A percentile compares a stretch with the other conserved stretches of the same genome.
phyloP scores from a whole-genome alignment of 163 green algal genomes.

The Chlorella variabilis region DNA sequence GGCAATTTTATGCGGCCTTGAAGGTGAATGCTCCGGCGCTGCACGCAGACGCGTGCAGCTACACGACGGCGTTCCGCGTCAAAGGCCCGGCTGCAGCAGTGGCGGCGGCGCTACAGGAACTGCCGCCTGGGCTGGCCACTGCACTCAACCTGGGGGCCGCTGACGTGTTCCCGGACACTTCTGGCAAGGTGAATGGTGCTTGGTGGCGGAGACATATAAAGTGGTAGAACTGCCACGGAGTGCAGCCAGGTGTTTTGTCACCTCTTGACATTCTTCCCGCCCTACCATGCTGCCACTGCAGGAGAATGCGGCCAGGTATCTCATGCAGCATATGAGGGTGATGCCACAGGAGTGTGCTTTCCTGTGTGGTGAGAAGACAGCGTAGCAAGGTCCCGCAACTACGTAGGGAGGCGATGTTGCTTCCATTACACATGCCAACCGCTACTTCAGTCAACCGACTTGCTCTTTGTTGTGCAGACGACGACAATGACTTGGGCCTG shows the following conservation, averaged over 20 bases:
- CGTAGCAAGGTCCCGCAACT: too few species aligned
- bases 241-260: too few species aligned
- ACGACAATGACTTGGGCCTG: conserved; percentile 90
- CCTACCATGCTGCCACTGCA: conserved; percentile 8
- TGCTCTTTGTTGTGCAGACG: conserved; percentile 58
- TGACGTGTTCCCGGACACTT: conserved; percentile 82
- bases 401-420: too few species aligned
- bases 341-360: conserved; percentile 52
- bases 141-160: conserved; percentile 77
- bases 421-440: too few species aligned
- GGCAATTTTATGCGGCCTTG: conserved; percentile 74
- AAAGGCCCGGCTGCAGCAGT: conserved; percentile 5
- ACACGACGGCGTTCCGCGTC: conserved; percentile 76
- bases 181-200: conserved; percentile 66
- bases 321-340: conserved; percentile 66
- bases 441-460: too few species aligned
- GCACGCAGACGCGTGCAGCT: conserved; percentile 68
- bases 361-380: conserved; percentile 74
- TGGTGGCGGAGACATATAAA: too few species aligned
- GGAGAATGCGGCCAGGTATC: conserved; percentile 64
- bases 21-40: neutral
- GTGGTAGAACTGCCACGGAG: too few species aligned
- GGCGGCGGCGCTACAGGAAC: conserved; percentile 15
- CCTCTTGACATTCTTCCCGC: too few species aligned
- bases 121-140: conserved; percentile 58